Evolutionary conservation across 345 rosid genomes (phyloP).

Genomic region (Geranium rotundifolium): DNA sequence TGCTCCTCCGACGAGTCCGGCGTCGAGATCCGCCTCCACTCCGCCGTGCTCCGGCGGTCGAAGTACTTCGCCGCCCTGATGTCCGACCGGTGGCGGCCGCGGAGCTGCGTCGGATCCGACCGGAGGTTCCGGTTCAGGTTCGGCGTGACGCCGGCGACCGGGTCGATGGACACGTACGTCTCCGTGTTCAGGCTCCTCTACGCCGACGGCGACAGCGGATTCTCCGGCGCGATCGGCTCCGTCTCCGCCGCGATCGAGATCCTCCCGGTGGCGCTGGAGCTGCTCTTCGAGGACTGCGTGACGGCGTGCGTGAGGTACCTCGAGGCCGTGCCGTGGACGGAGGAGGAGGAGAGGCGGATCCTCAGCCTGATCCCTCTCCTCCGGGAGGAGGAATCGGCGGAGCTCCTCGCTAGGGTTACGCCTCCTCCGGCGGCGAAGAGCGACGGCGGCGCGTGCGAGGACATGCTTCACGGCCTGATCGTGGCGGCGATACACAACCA

Average conservation of each 20-base stretch:
- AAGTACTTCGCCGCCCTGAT: constrained; percentile 50
- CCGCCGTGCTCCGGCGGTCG: constrained; percentile 40
- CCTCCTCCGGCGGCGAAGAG: constrained; percentile 1
- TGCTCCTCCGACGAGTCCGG: constrained; percentile 1
- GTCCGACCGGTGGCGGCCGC: constrained; percentile 46
- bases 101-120: too few relatives aligned
- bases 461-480: constrained; percentile 53
- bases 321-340: constrained; percentile 68
- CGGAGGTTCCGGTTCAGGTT: too few relatives aligned
- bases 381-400: constrained; percentile 37
- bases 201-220: constrained; percentile 24
- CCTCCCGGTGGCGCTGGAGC: constrained; percentile 46
- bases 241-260: constrained; percentile 42
- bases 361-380: constrained; percentile 34
- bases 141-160: background rate
- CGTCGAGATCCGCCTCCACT: constrained; percentile 43
- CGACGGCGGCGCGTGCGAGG: constrained; percentile 32
- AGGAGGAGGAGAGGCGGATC: constrained; percentile 49
- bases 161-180: constrained; percentile 25
- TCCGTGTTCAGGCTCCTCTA: constrained; percentile 43
- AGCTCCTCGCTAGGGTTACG: constrained; percentile 42
- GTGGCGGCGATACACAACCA: constrained; percentile 35
- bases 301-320: constrained; percentile 34
- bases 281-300: too few relatives aligned
- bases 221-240: constrained; percentile 22